A percentile compares a stretch with the other conserved stretches of the same genome.
Conservation (phyloP, 169 alveolate species). For the Cryptosporidium tyzzeri region DNA sequence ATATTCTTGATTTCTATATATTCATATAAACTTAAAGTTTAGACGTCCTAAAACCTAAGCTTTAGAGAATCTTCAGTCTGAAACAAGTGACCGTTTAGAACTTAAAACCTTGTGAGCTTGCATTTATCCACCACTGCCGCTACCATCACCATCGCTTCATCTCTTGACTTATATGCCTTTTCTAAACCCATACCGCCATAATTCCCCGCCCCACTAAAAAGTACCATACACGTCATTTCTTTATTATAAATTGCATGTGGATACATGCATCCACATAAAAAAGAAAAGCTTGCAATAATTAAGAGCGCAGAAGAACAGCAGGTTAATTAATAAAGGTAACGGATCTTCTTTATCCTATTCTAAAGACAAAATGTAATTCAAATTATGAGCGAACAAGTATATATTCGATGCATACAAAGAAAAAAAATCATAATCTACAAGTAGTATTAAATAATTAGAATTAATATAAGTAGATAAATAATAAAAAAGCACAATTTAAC, state of each 20-base stretch:
- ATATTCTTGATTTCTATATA: neutral
- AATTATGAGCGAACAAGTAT: neutral
- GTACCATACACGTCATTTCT: neutral
- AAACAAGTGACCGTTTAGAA: no score
- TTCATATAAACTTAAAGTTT: no score
- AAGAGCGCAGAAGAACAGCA: neutral
- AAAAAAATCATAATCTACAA: neutral
- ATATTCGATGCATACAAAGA: neutral
- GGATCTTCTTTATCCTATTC: no score
- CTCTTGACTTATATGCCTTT: neutral
- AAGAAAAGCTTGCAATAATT: neutral
- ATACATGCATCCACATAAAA: neutral
- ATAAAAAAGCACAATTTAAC: constrained; percentile 3
- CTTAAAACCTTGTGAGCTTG: no score
- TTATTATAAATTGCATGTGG: neutral
- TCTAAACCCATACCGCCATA: neutral
- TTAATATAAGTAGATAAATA: neutral
- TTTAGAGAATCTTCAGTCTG: no score
- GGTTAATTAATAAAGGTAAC: no score
- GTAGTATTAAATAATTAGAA: neutral
- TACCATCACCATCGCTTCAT: neutral
- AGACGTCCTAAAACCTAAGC: no score
- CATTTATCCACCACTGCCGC: no score
- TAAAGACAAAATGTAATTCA: neutral
- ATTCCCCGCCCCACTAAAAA: neutral